Evolutionary conservation across 768 basidiomycete genomes (phyloP), one percentile per base, ranked within the genome.

Genomic region (Coprinopsis cinerea): DNA sequence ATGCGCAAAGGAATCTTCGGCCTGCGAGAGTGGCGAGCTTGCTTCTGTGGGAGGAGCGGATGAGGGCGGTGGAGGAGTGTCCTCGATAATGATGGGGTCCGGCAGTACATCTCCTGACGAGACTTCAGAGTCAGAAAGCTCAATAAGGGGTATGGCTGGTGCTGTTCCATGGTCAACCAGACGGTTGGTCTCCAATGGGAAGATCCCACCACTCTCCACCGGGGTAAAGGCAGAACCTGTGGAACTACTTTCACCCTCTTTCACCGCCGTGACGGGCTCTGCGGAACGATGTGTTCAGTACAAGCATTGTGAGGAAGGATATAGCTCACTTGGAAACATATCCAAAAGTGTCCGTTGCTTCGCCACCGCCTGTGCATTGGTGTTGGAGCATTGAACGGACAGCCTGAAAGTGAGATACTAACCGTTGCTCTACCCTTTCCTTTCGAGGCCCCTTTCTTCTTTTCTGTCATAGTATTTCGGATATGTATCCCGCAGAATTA

Each of bases 301-400:
- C n/a, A n/a, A n/a, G n/a, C n/a, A n/a, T n/a, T 36, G 36, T 28
- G 18, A 35, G 22, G 9, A n/a, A 18, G 32, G 41, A 34, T 35
- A 44, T 49, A 22, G 23, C 47, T 27, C 18, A 26, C 30, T 65
- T 67, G 44, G 55, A 51, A 72, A 71, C 27, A 68, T 58, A 41
- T 74, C 71, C n/a, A 72, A 55, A 1, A 77, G 55, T 2, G 74
- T 75, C 51, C 60, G 66, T 62, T 77, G 73, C 55, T 57, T 64
- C 25, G 52, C 26, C 40, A 47, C 32, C 59, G 36, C 37, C 49
- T 47, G 36, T 9, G 10, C 10, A 39, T 39, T 17, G 17, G 18
- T 6, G 23, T 43, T 4, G 25, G 22, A 17, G 41, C 25, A 9
- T 17, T 25, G 22, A 5, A 4, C 4, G 37, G 13, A 39, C 11